Evolutionary conservation across 495 filamentous ascomycete genomes (phyloP).

Genomic region (Hyphodiscus hymeniophilus): DNA sequence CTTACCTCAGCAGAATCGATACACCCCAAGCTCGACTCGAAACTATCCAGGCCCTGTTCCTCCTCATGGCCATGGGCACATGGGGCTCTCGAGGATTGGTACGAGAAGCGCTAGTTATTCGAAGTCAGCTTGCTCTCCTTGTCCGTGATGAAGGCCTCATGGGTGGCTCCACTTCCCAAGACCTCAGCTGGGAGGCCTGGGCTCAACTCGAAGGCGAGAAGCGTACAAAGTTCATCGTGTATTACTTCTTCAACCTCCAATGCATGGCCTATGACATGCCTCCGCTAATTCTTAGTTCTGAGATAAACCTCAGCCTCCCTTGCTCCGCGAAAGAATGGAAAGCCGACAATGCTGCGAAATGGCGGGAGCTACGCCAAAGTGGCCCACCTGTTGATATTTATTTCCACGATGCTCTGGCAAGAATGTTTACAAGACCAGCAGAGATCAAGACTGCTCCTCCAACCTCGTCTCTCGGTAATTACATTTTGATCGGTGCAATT

Average conservation of each 20-base stretch:
- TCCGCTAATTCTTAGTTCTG: slow-evolving; percentile 51
- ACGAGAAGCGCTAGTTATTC: slow-evolving; percentile 45
- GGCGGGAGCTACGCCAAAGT: slow-evolving; percentile 39
- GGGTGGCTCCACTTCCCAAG: slow-evolving; percentile 28
- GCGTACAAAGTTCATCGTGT: slow-evolving; percentile 49
- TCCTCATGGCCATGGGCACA: slow-evolving; percentile 48
- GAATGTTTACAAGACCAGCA: slow-evolving; percentile 35
- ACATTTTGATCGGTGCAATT: slow-evolving; percentile 59
- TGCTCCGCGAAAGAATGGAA: slow-evolving; percentile 44
- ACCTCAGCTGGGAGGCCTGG: slow-evolving; percentile 48
- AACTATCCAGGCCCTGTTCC: slow-evolving; percentile 46
- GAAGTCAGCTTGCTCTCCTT: slow-evolving; percentile 43
- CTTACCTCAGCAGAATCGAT: slow-evolving; percentile 21
- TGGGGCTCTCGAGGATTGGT: slow-evolving; percentile 49
- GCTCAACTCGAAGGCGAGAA: slow-evolving; percentile 42
- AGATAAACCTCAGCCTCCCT: slow-evolving; percentile 53
- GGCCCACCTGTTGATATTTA: slow-evolving; percentile 34
- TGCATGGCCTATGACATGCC: slow-evolving; percentile 50
- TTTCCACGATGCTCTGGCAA: slow-evolving; percentile 41
- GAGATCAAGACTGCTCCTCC: slow-evolving; percentile 40
- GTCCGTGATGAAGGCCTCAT: slow-evolving; percentile 46
- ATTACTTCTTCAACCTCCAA: slow-evolving; percentile 52
- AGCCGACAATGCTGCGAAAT: slow-evolving; percentile 41
- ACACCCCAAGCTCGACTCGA: slow-evolving; percentile 45
- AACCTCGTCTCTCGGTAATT: slow-evolving; percentile 55